Conservation (phyloP, 2,329 filamentous ascomycete species). For the Xylaria sp. region DNA sequence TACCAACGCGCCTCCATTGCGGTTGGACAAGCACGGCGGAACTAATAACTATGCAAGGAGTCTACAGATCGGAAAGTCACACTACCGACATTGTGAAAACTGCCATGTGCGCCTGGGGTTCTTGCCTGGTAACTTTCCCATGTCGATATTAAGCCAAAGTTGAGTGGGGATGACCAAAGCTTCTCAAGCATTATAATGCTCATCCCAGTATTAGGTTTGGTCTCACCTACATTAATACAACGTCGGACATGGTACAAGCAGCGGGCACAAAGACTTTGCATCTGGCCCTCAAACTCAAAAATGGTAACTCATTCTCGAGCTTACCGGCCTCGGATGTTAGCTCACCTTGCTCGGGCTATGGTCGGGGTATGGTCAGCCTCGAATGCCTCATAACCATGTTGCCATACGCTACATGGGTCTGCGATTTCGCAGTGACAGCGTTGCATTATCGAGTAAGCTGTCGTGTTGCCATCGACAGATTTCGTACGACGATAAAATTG, state of each 20-base stretch:
- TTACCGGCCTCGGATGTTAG: slow-evolving; percentile 1
- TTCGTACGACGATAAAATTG: slow-evolving; percentile 3
- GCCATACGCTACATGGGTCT: background rate
- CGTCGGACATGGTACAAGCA: slow-evolving; percentile 26
- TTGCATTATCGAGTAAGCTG: background rate
- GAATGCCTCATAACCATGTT: slow-evolving; percentile 2
- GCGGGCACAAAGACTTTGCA: background rate
- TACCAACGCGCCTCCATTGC: background rate
- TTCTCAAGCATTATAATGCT: slow-evolving; percentile 11
- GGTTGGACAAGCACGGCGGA: slow-evolving; percentile 18
- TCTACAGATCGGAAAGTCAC: slow-evolving; percentile 35
- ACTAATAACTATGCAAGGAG: slow-evolving; percentile 26
- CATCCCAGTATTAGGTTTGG: background rate
- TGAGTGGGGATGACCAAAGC: background rate
- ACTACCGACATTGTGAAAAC: slow-evolving; percentile 28
- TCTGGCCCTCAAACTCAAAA: background rate
- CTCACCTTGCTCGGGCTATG: slow-evolving; percentile 13
- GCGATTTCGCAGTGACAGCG: background rate
- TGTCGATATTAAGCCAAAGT: background rate
- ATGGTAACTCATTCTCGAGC: background rate
- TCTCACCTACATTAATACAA: slow-evolving; percentile 26
- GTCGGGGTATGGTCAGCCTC: slow-evolving; percentile 15
- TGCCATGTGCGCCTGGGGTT: background rate
- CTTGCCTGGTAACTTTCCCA: slow-evolving; percentile 14
- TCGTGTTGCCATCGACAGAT: slow-evolving; percentile 1